Percentiles rank a stretch among this genome's conserved stretches.
Conservation (phyloP, 1,284 basidiomycete genomes). For the Schizopora paradoxa region DNA sequence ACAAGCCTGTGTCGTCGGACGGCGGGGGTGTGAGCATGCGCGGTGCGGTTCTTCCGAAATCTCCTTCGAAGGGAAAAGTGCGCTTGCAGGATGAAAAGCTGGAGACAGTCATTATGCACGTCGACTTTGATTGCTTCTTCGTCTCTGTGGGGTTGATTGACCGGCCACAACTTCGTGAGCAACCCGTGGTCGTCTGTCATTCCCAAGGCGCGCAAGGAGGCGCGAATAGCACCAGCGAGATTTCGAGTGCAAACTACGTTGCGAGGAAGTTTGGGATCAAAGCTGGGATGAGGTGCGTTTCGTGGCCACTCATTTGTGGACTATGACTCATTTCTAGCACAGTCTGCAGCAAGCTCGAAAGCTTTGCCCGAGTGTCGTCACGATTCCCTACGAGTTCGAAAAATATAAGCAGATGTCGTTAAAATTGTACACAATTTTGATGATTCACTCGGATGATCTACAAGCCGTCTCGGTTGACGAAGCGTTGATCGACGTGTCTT, state of each 20-base stretch:
- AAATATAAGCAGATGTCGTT: slow-evolving; percentile 79
- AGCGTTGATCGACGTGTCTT: slow-evolving; percentile 86
- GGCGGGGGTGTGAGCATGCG: slow-evolving; percentile 44
- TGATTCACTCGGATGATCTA: slow-evolving; percentile 85
- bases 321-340: slow-evolving; percentile 7
- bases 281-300: slow-evolving; percentile 85
- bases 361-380: slow-evolving; percentile 68
- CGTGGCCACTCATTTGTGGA: slow-evolving; percentile 2
- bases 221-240: slow-evolving; percentile 81
- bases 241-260: slow-evolving; percentile 93
- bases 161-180: slow-evolving; percentile 75
- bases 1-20: slow-evolving; percentile 1
- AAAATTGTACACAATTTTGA: slow-evolving; percentile 88
- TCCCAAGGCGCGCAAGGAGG: slow-evolving; percentile 71
- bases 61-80: slow-evolving; percentile 50
- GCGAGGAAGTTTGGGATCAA: slow-evolving; percentile 83
- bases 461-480: slow-evolving; percentile 97
- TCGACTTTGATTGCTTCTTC: slow-evolving; percentile 98
- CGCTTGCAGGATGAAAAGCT: slow-evolving; percentile 34
- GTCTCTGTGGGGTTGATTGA: slow-evolving; percentile 82
- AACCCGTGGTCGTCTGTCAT: slow-evolving; percentile 93
- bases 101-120: slow-evolving; percentile 80
- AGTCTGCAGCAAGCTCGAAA: slow-evolving; percentile 82
- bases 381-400: slow-evolving; percentile 90
- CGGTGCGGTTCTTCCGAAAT: slow-evolving; percentile 43